phyloP scores from a whole-genome alignment of 441 rosid genomes.

The Jatropha podagrica region DNA sequence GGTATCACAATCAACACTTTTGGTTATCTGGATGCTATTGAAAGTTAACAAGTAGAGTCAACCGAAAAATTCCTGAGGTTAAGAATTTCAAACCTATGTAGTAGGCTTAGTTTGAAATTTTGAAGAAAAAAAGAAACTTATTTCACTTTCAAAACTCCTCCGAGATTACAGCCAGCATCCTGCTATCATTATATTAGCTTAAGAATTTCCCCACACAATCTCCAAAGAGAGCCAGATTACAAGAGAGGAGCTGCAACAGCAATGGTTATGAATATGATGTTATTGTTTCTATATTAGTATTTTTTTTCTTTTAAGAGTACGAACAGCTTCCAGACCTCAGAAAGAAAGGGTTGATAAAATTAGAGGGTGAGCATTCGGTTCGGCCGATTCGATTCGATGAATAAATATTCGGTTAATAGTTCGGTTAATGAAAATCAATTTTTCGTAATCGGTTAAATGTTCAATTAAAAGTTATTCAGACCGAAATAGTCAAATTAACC shows the following conservation, averaged over 20 bases:
- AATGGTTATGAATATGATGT: neutral
- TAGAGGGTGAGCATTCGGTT: too few species aligned
- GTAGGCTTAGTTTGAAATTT: neutral
- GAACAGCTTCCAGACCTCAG: neutral
- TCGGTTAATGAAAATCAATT: too few species aligned
- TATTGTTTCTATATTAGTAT: neutral
- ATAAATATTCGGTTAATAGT: too few species aligned
- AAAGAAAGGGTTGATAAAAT: neutral
- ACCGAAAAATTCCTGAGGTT: neutral
- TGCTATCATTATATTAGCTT: neutral
- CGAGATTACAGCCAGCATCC: neutral
- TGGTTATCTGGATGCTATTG: neutral
- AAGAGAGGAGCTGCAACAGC: neutral
- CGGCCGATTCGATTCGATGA: too few species aligned
- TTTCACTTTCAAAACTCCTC: neutral
- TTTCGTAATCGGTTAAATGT: too few species aligned
- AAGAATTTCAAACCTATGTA: neutral
- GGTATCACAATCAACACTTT: too few species aligned
- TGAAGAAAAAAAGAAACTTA: neutral
- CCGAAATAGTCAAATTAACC: too few species aligned
- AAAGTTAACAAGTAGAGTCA: neutral
- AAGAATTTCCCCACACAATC: neutral
- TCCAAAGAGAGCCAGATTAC: neutral
- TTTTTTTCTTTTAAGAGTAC: too few species aligned
- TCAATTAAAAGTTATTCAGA: too few species aligned